Conservation (phyloP, 1,284 basidiomycete genomes). For the Mycosarcoma maydis region DNA sequence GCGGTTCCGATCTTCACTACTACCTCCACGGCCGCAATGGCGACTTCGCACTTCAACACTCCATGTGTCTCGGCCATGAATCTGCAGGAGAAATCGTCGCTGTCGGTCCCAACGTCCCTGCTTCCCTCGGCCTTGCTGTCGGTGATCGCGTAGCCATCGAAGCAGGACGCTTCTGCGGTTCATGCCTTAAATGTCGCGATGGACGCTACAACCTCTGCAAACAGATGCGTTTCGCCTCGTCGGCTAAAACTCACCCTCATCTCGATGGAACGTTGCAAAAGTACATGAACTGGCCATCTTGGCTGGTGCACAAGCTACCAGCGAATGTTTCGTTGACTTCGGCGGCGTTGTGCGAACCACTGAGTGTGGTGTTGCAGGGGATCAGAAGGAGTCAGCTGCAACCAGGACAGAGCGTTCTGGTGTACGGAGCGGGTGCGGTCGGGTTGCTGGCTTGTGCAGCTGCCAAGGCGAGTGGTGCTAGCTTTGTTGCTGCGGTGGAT, state of each 20-base stretch:
- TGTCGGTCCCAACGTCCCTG: slow-evolving; percentile 71
- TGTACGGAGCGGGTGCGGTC: slow-evolving; percentile 90
- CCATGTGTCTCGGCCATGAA: slow-evolving; percentile 90
- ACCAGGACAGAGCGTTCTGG: slow-evolving; percentile 77
- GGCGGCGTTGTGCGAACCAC: slow-evolving; percentile 88
- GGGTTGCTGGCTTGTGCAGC: slow-evolving; percentile 80
- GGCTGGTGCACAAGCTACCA: slow-evolving; percentile 85
- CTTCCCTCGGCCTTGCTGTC: slow-evolving; percentile 70
- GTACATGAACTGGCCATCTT: slow-evolving; percentile 85
- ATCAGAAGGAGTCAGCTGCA: slow-evolving; percentile 75
- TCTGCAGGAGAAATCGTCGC: slow-evolving; percentile 82
- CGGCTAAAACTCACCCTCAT: slow-evolving; percentile 91
- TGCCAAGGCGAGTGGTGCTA: slow-evolving; percentile 59
- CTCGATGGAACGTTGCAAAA: slow-evolving; percentile 89
- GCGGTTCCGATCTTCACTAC: slow-evolving; percentile 71
- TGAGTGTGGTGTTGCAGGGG: slow-evolving; percentile 87
- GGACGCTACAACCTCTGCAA: slow-evolving; percentile 96
- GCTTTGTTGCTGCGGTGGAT: slow-evolving; percentile 52
- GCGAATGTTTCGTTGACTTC: slow-evolving; percentile 78
- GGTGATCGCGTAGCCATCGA: slow-evolving; percentile 94
- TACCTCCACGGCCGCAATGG: slow-evolving; percentile 76
- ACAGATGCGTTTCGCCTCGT: slow-evolving; percentile 82
- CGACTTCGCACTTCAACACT: slow-evolving; percentile 80
- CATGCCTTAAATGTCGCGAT: slow-evolving; percentile 70
- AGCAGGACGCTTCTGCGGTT: slow-evolving; percentile 85